Evolutionary conservation across 163 green algal genomes (phyloP).

Genomic region (Prototheca cutis): DNA sequence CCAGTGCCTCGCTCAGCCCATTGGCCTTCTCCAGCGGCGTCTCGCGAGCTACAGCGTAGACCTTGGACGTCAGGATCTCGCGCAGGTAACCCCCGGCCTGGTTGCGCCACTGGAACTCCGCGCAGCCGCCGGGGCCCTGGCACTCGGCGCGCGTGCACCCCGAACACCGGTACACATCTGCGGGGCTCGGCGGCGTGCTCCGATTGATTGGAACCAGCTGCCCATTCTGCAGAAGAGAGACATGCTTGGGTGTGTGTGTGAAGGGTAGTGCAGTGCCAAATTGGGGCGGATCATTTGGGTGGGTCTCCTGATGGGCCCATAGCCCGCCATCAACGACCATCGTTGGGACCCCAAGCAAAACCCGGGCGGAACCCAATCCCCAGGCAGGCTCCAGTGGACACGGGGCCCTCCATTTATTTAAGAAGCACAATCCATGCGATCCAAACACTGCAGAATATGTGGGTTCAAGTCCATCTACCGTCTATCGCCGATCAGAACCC

Average conservation of each 20-base stretch:
- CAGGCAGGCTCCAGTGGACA: too few species aligned
- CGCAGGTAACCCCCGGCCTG: slow-evolving; percentile 72
- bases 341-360: too few species aligned
- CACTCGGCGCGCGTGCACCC: slow-evolving; percentile 52
- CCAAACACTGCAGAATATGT: neutral
- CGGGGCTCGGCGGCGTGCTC: slow-evolving; percentile 8
- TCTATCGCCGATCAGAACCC: too few species aligned
- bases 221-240: too few species aligned
- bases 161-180: slow-evolving; percentile 64
- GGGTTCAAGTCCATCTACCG: neutral
- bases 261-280: too few species aligned
- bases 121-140: slow-evolving; percentile 38
- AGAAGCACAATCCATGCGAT: neutral
- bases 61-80: slow-evolving; percentile 74
- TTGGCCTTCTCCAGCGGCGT: slow-evolving; percentile 65
- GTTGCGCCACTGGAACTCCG: slow-evolving; percentile 52
- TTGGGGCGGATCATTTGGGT: too few species aligned
- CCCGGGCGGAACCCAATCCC: too few species aligned
- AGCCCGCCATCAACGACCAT: too few species aligned
- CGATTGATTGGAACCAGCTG: slow-evolving; percentile 51
- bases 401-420: too few species aligned
- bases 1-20: slow-evolving; percentile 58
- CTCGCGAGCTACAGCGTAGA: slow-evolving; percentile 90
- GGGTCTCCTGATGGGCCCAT: too few species aligned
- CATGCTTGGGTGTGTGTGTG: too few species aligned